Base-by-base conservation (phyloP, 2,329 filamentous ascomycete species). In the Beauveria asiatica region DNA sequence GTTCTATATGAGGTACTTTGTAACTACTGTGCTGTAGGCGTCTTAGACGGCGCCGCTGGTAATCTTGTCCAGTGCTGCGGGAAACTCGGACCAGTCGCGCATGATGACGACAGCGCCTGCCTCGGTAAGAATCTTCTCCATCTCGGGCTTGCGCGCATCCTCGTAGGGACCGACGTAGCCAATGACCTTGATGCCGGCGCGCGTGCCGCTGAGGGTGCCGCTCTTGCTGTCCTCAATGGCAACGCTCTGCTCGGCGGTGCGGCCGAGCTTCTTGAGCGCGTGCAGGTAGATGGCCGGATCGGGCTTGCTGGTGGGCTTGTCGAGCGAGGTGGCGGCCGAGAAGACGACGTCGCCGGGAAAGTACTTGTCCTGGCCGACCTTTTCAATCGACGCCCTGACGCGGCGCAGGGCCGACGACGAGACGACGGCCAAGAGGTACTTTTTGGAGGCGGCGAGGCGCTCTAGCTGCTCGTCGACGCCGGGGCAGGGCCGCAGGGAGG, bases 151-250 rank as follows among this genome's bases (percentile, higher is more conserved):
- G 74, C 87, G 81, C 41, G 79, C 79, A 19, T 76, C 75, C 55
- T 77, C 76, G 74, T 93, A 94, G 61, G 88, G 88, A 42, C 92
- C 92, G 33, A 94, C 88, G 74, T 96, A 96, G 59, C 87, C 92
- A 67, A 96, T 85, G 64, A 88, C 85, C 63, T 84, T 87, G 70
- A 96, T 94, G 54, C 85, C 84, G 19, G 92, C 92, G 62, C 89
- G 82, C 68, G 86, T 85, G 61, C 74, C 80, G 65, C 89, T 90
- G 61, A 88, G 83, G 48, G 89, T 89, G 63, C 92, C 92, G 67
- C 87, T 91, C 82, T 89, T 90, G 80, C 86, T 90, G 78, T 96
- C 92, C 80, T 96, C 92, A 62, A 96, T 83, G 25, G 92, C 89
- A 37, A 96, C 80, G 65, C 83, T 86, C 79, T 95, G 87, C 51